A percentile compares a stretch with the other conserved stretches of the same genome.
phyloP scores from a whole-genome alignment of 306 rosid genomes.

The Vigna trinervia region DNA sequence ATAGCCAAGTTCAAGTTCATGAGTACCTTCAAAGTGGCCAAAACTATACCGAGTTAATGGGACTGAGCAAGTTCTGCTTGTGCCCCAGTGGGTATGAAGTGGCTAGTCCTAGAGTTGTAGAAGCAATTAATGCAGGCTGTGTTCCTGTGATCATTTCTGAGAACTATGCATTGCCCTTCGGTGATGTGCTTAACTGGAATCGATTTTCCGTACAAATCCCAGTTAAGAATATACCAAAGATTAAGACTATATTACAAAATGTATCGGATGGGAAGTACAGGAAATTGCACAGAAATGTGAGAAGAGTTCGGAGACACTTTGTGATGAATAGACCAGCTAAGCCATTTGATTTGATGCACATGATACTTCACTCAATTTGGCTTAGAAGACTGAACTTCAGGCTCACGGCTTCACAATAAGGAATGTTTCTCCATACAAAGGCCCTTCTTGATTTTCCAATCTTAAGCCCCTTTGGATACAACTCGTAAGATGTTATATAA shows the following conservation, averaged over 20 bases:
- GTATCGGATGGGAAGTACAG: constrained; percentile 54
- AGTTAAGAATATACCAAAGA: constrained; percentile 55
- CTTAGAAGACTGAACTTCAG: constrained; percentile 61
- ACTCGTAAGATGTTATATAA: background rate
- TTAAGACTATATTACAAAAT: constrained; percentile 58
- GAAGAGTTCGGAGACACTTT: constrained; percentile 61
- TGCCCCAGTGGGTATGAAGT: constrained; percentile 90
- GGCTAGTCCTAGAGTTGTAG: constrained; percentile 84
- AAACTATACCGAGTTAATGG: constrained; percentile 67
- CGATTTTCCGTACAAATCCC: constrained; percentile 65
- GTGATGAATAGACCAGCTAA: constrained; percentile 67
- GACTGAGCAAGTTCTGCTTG: constrained; percentile 68
- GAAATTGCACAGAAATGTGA: constrained; percentile 57
- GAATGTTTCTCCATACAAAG: background rate
- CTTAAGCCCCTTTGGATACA: background rate
- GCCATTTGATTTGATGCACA: constrained; percentile 72
- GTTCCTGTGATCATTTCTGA: constrained; percentile 73
- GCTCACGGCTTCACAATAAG: constrained; percentile 33
- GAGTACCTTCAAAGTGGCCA: constrained; percentile 58
- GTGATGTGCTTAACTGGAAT: constrained; percentile 80
- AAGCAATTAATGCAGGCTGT: constrained; percentile 73
- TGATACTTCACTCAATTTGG: constrained; percentile 87
- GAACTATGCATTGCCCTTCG: constrained; percentile 68
- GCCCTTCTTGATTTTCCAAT: background rate
- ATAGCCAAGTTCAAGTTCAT: constrained; percentile 64